A percentile compares a stretch with the other conserved stretches of the same genome.
phyloP scores from a whole-genome alignment of 768 basidiomycete species.

The Rossbeevera mucosa region DNA sequence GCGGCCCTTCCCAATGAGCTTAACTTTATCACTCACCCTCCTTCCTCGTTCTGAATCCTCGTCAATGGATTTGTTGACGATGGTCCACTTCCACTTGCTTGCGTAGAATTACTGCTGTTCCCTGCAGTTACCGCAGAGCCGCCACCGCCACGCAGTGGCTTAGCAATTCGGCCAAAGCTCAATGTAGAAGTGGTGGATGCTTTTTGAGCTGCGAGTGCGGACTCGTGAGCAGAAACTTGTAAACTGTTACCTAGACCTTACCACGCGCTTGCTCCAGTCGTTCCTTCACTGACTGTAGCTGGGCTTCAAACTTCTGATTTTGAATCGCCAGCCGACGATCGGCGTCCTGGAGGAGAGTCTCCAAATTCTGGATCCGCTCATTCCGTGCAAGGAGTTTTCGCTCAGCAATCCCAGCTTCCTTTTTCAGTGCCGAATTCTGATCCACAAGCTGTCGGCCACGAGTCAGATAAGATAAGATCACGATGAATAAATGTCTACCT shows the following conservation, averaged over 20 bases:
- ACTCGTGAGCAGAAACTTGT: constrained; percentile 28
- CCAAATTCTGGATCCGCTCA: constrained; percentile 96
- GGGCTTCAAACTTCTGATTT: constrained; percentile 94
- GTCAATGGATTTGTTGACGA: constrained; percentile 59
- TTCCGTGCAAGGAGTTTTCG: constrained; percentile 94
- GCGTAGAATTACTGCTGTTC: constrained; percentile 36
- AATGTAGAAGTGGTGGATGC: constrained; percentile 64
- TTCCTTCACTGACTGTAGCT: constrained; percentile 88
- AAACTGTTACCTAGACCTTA: constrained; percentile 36
- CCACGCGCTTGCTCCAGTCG: constrained; percentile 90
- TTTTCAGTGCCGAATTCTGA: constrained; percentile 95
- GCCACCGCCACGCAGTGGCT: constrained; percentile 92
- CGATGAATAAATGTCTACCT: constrained; percentile 48
- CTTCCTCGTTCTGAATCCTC: constrained; percentile 79
- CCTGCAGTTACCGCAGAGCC: constrained; percentile 46
- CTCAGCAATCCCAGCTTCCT: constrained; percentile 95
- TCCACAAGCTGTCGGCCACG: constrained; percentile 76
- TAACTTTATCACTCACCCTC: constrained; percentile 45
- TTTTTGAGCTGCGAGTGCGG: constrained; percentile 58
- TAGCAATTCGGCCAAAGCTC: constrained; percentile 92
- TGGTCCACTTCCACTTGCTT: constrained; percentile 40
- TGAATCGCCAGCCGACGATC: constrained; percentile 88
- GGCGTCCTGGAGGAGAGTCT: constrained; percentile 87
- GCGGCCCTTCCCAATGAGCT: constrained; percentile 6
- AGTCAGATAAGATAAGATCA: constrained; percentile 3